A percentile compares a stretch with the other conserved stretches of the same genome.
Evolutionary conservation across 805 yeast genomes (phyloP).

Genomic region (Blastobotrys attinorum): DNA sequence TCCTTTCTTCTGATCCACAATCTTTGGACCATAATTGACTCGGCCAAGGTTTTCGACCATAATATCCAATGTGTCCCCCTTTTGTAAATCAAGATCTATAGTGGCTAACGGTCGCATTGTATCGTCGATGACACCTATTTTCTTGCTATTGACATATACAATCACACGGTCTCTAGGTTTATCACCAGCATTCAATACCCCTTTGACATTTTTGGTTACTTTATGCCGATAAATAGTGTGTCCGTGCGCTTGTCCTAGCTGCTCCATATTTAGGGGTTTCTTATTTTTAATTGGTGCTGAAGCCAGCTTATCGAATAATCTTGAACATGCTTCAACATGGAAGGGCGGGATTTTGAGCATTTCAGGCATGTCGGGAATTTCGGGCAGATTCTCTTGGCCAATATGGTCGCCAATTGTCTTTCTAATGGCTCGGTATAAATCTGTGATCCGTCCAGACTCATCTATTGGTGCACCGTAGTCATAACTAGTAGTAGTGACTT

Average conservation of each 20-base stretch:
- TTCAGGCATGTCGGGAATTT: background rate
- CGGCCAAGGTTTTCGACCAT: constrained; percentile 7
- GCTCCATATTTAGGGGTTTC: constrained; percentile 4
- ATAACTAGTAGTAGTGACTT: background rate
- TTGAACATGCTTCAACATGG: background rate
- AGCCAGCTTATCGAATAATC: constrained; percentile 1
- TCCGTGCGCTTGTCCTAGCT: constrained; percentile 2
- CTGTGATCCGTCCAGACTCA: constrained; percentile 6
- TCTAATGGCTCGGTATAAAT: constrained; percentile 1
- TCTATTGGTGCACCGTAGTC: constrained; percentile 8
- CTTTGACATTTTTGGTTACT: background rate
- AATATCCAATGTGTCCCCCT: constrained; percentile 4
- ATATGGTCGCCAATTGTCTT: background rate
- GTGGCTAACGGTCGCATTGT: background rate
- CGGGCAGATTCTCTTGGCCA: background rate
- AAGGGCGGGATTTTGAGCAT: background rate
- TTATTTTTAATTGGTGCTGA: background rate
- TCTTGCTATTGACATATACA: constrained; percentile 4
- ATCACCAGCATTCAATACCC: constrained; percentile 1
- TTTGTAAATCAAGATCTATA: background rate
- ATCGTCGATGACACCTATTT: constrained; percentile 1
- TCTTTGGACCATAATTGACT: constrained; percentile 1
- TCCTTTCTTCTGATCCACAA: constrained; percentile 4
- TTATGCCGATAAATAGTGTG: background rate
- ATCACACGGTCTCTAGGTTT: constrained; percentile 4